phyloP scores from a whole-genome alignment of 2,329 filamentous ascomycete genomes.

The Dactylellina sp. region DNA sequence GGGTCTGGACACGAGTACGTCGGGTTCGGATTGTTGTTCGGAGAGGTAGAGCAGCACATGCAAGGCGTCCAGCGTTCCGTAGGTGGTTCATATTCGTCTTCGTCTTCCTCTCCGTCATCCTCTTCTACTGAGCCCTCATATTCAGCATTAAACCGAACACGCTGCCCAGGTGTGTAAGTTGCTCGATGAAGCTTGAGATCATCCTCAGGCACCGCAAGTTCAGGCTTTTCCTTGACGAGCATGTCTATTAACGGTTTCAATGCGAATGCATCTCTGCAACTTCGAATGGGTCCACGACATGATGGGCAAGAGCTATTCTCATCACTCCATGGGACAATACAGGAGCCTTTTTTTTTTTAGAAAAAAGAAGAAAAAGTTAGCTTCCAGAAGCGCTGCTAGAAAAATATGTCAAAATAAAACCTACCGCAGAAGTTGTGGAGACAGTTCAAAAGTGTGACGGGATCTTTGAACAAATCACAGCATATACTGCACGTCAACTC shows the following conservation, averaged over 20 bases:
- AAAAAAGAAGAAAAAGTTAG: background rate
- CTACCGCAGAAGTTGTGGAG: slow-evolving; percentile 91
- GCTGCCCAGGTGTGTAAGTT: slow-evolving; percentile 42
- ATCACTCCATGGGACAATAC: slow-evolving; percentile 47
- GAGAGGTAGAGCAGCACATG: slow-evolving; percentile 11
- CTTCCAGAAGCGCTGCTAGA: background rate
- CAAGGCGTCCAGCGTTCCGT: slow-evolving; percentile 22
- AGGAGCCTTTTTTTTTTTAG: slow-evolving; percentile 45
- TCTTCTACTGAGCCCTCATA: slow-evolving; percentile 22
- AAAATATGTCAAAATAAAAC: background rate
- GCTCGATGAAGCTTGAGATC: slow-evolving; percentile 20
- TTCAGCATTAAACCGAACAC: slow-evolving; percentile 13
- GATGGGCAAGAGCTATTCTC: slow-evolving; percentile 40
- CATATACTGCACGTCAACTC: slow-evolving; percentile 72
- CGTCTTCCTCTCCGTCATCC: slow-evolving; percentile 24
- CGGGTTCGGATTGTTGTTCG: slow-evolving; percentile 14
- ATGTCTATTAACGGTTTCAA: slow-evolving; percentile 52
- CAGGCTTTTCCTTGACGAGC: slow-evolving; percentile 50
- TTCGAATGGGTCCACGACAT: slow-evolving; percentile 16
- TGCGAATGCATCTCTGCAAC: slow-evolving; percentile 46
- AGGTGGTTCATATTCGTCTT: slow-evolving; percentile 5
- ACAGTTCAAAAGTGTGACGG: slow-evolving; percentile 89
- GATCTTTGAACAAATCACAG: slow-evolving; percentile 91
- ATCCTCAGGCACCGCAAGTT: slow-evolving; percentile 29
- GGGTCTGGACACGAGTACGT: slow-evolving; percentile 30